Base-by-base conservation (phyloP, 768 basidiomycete species). In the Tylopilus rubrobrunneus region DNA sequence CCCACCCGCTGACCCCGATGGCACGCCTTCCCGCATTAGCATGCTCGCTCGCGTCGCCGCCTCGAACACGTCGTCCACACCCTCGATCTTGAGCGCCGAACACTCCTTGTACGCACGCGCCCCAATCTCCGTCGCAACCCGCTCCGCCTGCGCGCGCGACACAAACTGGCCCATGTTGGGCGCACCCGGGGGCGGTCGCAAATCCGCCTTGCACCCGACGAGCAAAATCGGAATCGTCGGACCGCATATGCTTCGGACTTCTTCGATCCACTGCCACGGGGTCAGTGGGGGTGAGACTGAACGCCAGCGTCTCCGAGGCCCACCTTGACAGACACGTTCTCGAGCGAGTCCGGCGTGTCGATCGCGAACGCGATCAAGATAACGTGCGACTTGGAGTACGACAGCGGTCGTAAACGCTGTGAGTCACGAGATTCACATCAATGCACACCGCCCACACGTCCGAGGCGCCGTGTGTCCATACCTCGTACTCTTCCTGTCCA, bases 401-500 rank as follows among this genome's bases (percentile, higher is more conserved):
- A 97, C 72, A 99, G 83, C 45, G 97, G 97, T 62, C 97, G 86
- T 64, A 98, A 78, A 59, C 96, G 87, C 87, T 94, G 15, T n/a
- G 34, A 2, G 19, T 19, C n/a, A 53, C 17, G 42, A 31, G 9
- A 31, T 11, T 19, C 31, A 31, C 5, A 5, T 25, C 25, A 25
- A 5, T 25, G 25, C 25, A 19, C 19, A 19, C 19, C 19, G 19
- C 19, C 19, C 19, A 19, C 19, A 25, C 25, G 25, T 25, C 25
- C 25, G 25, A 25, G 5, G 25, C 5, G 25, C 25, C 25, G 25
- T 25, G 25, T 25, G 25, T 25, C 25, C 25, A 25, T 27, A 91
- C 91, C 78, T 98, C 96, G 71, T 99, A 98, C 75, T 97, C 96
- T 77, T 99, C 96, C 76, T 98, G 95, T 44, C 96, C 95, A 65